A percentile compares a stretch with the other conserved stretches of the same genome.
Conservation (phyloP, 1,284 basidiomycete genomes). For the Flammula alnicola region DNA sequence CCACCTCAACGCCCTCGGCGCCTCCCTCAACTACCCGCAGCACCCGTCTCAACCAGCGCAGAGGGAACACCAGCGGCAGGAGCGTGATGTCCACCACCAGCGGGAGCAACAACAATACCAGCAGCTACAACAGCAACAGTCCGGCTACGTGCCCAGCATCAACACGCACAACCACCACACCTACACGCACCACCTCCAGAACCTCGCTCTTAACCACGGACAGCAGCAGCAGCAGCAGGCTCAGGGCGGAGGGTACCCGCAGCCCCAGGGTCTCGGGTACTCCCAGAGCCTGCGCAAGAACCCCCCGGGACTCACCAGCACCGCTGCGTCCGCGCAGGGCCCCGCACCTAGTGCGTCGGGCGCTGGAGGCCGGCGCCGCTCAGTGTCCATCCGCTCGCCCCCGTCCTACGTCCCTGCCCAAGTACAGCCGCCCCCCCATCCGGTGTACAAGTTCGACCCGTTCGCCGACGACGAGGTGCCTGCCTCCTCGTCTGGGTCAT, state of each 20-base stretch:
- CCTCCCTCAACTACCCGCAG: conserved; percentile 17
- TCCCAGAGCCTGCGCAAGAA: background rate
- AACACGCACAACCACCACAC: conserved; percentile 27
- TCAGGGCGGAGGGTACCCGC: background rate
- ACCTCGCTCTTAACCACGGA: conserved; percentile 18
- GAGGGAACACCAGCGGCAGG: background rate
- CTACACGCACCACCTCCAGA: conserved; percentile 28
- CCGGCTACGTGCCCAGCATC: conserved; percentile 16
- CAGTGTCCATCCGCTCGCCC: conserved; percentile 26
- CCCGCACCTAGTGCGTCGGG: no score
- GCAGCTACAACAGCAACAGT: conserved; percentile 19
- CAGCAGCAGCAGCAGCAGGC: conserved; percentile 7
- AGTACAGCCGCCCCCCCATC: background rate
- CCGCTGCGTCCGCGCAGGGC: conserved; percentile 23
- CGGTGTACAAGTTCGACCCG: conserved; percentile 41
- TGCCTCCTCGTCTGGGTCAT: background rate
- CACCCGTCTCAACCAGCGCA: no score
- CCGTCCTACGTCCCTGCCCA: conserved; percentile 7
- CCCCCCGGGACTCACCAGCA: conserved; percentile 16
- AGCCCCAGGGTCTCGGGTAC: background rate
- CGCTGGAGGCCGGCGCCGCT: conserved; percentile 29
- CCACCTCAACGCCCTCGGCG: conserved; percentile 2
- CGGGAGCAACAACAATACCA: conserved; percentile 12
- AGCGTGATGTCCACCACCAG: background rate
- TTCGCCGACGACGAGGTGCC: conserved; percentile 37